Percentiles rank a stretch among this genome's conserved stretches.
Conservation (phyloP, 2,329 filamentous ascomycete species). For the Epichloe scottii region DNA sequence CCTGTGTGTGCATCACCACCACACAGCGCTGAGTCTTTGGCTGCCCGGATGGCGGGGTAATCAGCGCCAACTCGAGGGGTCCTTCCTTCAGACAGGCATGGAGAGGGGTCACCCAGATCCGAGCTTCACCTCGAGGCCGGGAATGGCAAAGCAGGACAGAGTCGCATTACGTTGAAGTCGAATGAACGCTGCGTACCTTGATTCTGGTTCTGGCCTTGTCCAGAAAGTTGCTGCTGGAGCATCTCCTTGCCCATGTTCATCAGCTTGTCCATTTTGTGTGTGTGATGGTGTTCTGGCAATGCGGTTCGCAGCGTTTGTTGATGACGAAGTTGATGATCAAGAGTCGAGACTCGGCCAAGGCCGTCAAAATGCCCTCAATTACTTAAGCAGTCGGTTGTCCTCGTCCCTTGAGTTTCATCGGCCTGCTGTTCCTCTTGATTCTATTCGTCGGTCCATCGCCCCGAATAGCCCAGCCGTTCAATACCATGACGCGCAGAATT, state of each 20-base stretch:
- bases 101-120: background rate
- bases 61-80: too few species aligned
- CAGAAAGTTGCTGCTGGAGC: slow-evolving; percentile 5
- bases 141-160: background rate
- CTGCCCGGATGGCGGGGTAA: background rate
- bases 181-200: background rate
- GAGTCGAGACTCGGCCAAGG: too few species aligned
- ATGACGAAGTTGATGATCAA: too few species aligned
- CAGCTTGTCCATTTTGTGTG: slow-evolving; percentile 25
- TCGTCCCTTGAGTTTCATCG: background rate
- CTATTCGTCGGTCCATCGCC: background rate
- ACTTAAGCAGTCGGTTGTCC: too few species aligned
- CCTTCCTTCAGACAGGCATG: too few species aligned
- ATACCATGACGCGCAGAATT: background rate
- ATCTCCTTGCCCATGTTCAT: slow-evolving; percentile 24
- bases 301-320: too few species aligned
- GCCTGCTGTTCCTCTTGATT: background rate
- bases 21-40: background rate
- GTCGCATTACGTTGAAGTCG: background rate
- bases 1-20: too few species aligned
- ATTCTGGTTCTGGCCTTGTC: slow-evolving; percentile 2
- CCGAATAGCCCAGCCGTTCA: background rate
- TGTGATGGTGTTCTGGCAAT: slow-evolving; percentile 5
- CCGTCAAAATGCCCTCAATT: too few species aligned
- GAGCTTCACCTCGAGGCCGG: background rate